Evolutionary conservation across 2,329 filamentous ascomycete genomes (phyloP).

Genomic region (Onygenales sp.): DNA sequence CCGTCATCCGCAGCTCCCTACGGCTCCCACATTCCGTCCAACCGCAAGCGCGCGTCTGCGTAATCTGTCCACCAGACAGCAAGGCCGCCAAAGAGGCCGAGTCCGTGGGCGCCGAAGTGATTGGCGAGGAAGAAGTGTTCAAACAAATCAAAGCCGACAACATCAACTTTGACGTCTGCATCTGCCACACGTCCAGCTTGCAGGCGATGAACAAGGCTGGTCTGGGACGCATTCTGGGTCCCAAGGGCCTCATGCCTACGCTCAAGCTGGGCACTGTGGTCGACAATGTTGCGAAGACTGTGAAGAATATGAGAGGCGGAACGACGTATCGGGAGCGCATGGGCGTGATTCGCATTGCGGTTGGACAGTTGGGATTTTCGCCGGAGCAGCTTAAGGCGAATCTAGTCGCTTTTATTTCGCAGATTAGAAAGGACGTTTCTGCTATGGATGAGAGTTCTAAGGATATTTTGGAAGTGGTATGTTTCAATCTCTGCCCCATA

Average conservation of each 20-base stretch:
- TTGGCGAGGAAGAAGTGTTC: conserved; percentile 81
- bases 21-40: conserved; percentile 82
- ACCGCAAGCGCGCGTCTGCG: conserved; percentile 79
- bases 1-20: conserved; percentile 77
- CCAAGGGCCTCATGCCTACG: conserved; percentile 86
- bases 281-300: conserved; percentile 61
- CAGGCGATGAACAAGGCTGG: conserved; percentile 71
- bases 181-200: conserved; percentile 74
- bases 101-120: conserved; percentile 67
- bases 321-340: conserved; percentile 78
- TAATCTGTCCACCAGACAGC: conserved; percentile 79
- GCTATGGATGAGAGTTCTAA: conserved; percentile 58
- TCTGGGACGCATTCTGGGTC: conserved; percentile 73
- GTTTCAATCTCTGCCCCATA: conserved; percentile 17
- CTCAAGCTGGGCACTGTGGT: conserved; percentile 82
- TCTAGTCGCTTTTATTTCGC: conserved; percentile 64
- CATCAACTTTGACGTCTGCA: conserved; percentile 79
- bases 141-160: conserved; percentile 64
- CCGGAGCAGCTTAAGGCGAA: conserved; percentile 80
- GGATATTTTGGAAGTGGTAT: conserved; percentile 61
- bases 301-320: conserved; percentile 74
- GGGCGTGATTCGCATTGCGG: conserved; percentile 78
- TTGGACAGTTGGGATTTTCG: conserved; percentile 82
- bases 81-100: conserved; percentile 63
- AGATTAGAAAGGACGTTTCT: conserved; percentile 68